Base-by-base conservation (phyloP, 768 basidiomycete species). In the Terana coerulea region DNA sequence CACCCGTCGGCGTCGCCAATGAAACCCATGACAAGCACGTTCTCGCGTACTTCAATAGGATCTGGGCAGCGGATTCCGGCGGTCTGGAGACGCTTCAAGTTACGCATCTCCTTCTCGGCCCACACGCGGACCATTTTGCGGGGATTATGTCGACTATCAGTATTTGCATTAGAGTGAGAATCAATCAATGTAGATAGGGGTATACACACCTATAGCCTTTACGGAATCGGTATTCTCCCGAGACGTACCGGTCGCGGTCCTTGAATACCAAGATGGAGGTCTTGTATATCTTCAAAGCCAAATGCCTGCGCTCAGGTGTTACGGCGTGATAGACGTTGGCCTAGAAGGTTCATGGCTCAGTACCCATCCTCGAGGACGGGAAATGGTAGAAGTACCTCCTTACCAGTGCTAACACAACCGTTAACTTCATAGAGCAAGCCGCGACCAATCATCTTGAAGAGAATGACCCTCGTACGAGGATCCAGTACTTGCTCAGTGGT, bases 101-200 rank as follows among this genome's bases (percentile, higher is more conserved):
- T 99, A 21, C 97, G 83, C 87, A 98, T 88, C 68, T 99, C 97
- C 71, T 99, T 99, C 69, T 99, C 97, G 2, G 97, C 97, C 97
- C 97, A 99, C 3, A 98, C 69, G 14, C 93, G 80, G 17, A 99
- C 95, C 95, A 99, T 98, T 72, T 99, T 99, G 24, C 97, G 82
- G 14, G 97, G 95, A 64, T 98, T 99, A 55, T 79, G 84, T 51
- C 86, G 85, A 63, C 75, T 73, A 26, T 22, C n/a, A 17, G 19
- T 19, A 25, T 26, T 22, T 28, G 33, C 17, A 37, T 12, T 12
- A 19, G 24, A 15, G 28, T 12, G 44, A 30, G 14, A 1, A 2
- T 24, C 14, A 24, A 25, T 15, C 15, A 25, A 30, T 25, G 21
- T 51, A 71, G 71, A 26, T 15, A 9, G 3, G 17, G 41, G 28